phyloP scores from a whole-genome alignment of 495 filamentous ascomycete species.

The Xylaria palmicola region DNA sequence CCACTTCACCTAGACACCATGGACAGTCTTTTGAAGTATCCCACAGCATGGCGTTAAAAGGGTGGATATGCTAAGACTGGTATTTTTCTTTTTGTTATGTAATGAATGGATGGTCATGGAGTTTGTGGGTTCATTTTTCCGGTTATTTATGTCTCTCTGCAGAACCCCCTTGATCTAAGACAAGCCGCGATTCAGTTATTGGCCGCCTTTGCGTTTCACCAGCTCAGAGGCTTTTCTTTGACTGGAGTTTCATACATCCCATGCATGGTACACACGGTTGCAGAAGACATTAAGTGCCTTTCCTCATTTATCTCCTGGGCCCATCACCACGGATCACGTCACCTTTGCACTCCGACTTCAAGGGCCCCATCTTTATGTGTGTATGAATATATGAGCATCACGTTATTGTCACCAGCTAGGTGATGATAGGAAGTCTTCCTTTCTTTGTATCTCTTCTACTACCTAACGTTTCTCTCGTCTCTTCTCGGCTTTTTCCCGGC shows the following conservation, averaged over 20 bases:
- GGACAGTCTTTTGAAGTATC: constrained; percentile 5
- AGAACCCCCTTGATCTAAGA: background rate
- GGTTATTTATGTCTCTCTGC: background rate
- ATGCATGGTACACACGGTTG: background rate
- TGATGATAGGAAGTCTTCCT: background rate
- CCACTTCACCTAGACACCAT: background rate
- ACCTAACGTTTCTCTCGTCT: background rate
- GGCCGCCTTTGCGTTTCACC: constrained; percentile 3
- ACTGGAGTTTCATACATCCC: background rate
- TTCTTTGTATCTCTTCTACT: background rate
- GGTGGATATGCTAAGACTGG: constrained; percentile 21
- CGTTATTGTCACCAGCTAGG: background rate
- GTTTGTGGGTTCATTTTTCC: constrained; percentile 17
- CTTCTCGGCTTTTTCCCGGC: background rate
- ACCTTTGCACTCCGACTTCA: background rate
- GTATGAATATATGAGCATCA: constrained; percentile 5
- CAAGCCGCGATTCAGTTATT: background rate
- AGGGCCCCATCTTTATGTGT: background rate
- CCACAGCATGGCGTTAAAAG: constrained; percentile 30
- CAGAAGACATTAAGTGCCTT: background rate
- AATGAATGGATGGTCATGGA: constrained; percentile 22
- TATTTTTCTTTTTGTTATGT: constrained; percentile 30
- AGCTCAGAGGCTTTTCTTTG: background rate
- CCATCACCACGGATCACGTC: background rate
- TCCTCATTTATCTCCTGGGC: background rate